These are phyloP conservation scores for Piloderma croceum DNA, from an alignment of 768 basidiomycete species.

Conservation along the genomic window DNA sequence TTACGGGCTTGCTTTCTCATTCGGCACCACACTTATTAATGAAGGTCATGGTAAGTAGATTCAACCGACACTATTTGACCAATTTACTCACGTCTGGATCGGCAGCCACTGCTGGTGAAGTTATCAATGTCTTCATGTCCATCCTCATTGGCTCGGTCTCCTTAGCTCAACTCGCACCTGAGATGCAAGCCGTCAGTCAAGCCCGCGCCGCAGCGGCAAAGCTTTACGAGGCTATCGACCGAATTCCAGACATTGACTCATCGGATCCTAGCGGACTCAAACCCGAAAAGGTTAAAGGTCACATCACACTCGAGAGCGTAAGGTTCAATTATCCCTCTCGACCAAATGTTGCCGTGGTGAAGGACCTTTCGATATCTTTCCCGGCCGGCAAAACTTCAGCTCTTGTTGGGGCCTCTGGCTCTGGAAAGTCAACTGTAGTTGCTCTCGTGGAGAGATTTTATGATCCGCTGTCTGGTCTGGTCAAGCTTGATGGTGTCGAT, in stretches of 20 bases:
- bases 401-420: slow-evolving; percentile 75
- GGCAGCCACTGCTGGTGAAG: too few relatives aligned
- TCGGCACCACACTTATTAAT: too few relatives aligned
- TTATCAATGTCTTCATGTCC: slow-evolving; percentile 81
- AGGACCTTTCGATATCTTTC: slow-evolving; percentile 61
- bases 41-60: too few relatives aligned
- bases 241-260: slow-evolving; percentile 83
- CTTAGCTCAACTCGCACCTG: slow-evolving; percentile 77
- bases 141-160: slow-evolving; percentile 91
- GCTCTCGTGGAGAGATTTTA: slow-evolving; percentile 86
- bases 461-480: slow-evolving; percentile 62
- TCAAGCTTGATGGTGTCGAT: slow-evolving; percentile 72
- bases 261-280: slow-evolving; percentile 59
- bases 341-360: slow-evolving; percentile 74
- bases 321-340: slow-evolving; percentile 84
- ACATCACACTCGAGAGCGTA: slow-evolving; percentile 70
- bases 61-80: too few relatives aligned
- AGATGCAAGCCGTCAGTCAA: slow-evolving; percentile 78
- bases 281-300: slow-evolving; percentile 61
- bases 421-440: slow-evolving; percentile 73
- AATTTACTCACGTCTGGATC: too few relatives aligned
- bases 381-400: slow-evolving; percentile 73
- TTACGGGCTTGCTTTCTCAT: slow-evolving; percentile 81
- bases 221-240: slow-evolving; percentile 81
- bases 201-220: slow-evolving; percentile 85